Base-by-base conservation (phyloP, 1,139 yeast species). In the Yamadazyma blattariae region DNA sequence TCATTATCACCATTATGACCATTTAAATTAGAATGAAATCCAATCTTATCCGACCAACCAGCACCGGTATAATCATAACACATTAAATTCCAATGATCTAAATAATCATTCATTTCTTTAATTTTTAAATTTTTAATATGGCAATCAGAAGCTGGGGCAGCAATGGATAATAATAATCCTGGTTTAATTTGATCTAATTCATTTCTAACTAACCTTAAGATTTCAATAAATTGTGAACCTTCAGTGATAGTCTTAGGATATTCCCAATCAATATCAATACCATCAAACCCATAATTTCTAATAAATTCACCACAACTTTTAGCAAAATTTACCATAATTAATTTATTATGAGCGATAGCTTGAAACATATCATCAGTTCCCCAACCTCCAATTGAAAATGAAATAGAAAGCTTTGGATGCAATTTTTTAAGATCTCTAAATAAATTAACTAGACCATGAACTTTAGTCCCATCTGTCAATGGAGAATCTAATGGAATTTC, bases 201-300 rank as follows among this genome's bases (percentile, higher is more conserved):
- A 0, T 25, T 33, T 28, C 83, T 65, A 12, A 86, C 49, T 10
- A 41, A 46, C 20, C 48, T 49, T 9, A 85, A 57, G 25, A 87
- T 47, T 10, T 57, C 55, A 1, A 76, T 65, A 39, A 80, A 70
- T 32, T 56, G 54, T 1, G 46, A 37, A 1, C 79, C 77, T 41
- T 86, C 82, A 1, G 54, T 47, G 3, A 49, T 47, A 28, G 59
- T 67, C 16, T 60, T 54, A 0, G 97, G 96, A 47, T 82, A 90
- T 56, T 92, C 98, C 97, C 97, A 92, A 59, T 92, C 98, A 24
- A 92, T 62, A 56, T 92, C 98, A 33, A 92, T 66, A 0, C 98
- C 97, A 55, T 92, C 97, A 50, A 92, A 79, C 0, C 86, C 83
- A 50, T 78, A 73, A 34, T 67, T 60, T 3, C 58, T 45, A 50